Conservation (phyloP, 2,329 filamentous ascomycete genomes). For the Pseudofabraea citricarpa region DNA sequence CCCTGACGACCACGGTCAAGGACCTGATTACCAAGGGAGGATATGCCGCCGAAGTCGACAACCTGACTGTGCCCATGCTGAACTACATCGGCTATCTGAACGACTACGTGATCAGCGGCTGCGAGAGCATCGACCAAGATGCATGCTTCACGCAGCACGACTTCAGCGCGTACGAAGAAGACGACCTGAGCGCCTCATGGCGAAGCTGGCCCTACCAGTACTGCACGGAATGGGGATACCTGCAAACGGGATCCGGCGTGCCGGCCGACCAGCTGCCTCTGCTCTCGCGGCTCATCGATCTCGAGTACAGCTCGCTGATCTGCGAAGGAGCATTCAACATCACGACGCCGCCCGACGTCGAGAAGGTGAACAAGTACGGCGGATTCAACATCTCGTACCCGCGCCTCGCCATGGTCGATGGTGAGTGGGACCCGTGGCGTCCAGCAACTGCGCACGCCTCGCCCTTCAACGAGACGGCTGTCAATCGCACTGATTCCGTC, state of each 20-base stretch:
- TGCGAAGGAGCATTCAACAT: slow-evolving; percentile 70
- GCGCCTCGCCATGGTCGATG: slow-evolving; percentile 73
- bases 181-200: slow-evolving; percentile 38
- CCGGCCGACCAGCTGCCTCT: slow-evolving; percentile 61
- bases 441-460: slow-evolving; percentile 67
- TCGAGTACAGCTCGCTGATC: slow-evolving; percentile 56
- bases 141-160: slow-evolving; percentile 47
- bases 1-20: slow-evolving; percentile 60
- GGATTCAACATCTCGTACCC: slow-evolving; percentile 66
- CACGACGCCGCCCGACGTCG: slow-evolving; percentile 54
- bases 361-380: slow-evolving; percentile 71
- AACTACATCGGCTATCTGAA: slow-evolving; percentile 54
- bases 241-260: slow-evolving; percentile 67
- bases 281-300: slow-evolving; percentile 64
- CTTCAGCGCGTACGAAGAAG: slow-evolving; percentile 37
- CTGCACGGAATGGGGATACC: slow-evolving; percentile 65
- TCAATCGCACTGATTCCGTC: slow-evolving; percentile 51
- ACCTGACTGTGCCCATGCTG: slow-evolving; percentile 44
- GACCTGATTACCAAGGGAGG: slow-evolving; percentile 42
- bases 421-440: slow-evolving; percentile 76
- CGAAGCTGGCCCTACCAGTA: slow-evolving; percentile 49
- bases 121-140: slow-evolving; percentile 37
- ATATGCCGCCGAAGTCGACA: slow-evolving; percentile 34
- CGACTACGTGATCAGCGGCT: slow-evolving; percentile 34
- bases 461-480: slow-evolving; percentile 37